Percentiles rank a stretch among this genome's conserved stretches.
These are phyloP conservation scores for Nicotiana benthamiana DNA, from an alignment of 257 asterid species.

Conservation along the genomic window DNA sequence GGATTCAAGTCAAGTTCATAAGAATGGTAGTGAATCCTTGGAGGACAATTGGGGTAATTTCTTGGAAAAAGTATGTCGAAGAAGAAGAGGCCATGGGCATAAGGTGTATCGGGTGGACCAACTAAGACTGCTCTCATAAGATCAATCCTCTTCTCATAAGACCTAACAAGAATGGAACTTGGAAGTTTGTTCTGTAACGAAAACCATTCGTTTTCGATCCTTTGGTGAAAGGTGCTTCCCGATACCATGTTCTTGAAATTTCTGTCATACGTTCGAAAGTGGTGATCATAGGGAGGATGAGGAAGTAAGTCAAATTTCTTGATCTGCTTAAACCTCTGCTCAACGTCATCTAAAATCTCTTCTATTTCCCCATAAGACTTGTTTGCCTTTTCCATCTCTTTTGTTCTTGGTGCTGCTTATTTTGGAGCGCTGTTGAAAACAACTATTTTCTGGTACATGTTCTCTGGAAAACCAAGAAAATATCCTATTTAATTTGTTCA, in stretches of 20 bases:
- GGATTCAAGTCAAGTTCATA: constrained; percentile 14
- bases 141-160: constrained; percentile 15
- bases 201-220: constrained; percentile 18
- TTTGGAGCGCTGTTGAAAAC: neutral
- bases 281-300: constrained; percentile 19
- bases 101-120: constrained; percentile 21
- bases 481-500: neutral
- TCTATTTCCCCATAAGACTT: constrained; percentile 22
- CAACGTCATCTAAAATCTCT: constrained; percentile 25
- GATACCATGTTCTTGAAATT: neutral
- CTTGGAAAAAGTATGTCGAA: constrained; percentile 24
- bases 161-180: constrained; percentile 16
- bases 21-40: constrained; percentile 21
- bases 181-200: constrained; percentile 7
- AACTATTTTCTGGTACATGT: neutral
- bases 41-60: constrained; percentile 25
- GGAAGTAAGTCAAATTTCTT: constrained; percentile 7
- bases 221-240: neutral
- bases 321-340: constrained; percentile 10
- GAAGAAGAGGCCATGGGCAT: constrained; percentile 28
- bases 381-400: neutral
- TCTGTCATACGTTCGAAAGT: neutral
- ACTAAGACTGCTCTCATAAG: constrained; percentile 30
- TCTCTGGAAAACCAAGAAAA: neutral
- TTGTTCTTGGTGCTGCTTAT: neutral